Percentiles rank a stretch among this genome's conserved stretches.
Evolutionary conservation across 139 green algal species (phyloP).

Genomic region (Chlorokybus atmophyticus): DNA sequence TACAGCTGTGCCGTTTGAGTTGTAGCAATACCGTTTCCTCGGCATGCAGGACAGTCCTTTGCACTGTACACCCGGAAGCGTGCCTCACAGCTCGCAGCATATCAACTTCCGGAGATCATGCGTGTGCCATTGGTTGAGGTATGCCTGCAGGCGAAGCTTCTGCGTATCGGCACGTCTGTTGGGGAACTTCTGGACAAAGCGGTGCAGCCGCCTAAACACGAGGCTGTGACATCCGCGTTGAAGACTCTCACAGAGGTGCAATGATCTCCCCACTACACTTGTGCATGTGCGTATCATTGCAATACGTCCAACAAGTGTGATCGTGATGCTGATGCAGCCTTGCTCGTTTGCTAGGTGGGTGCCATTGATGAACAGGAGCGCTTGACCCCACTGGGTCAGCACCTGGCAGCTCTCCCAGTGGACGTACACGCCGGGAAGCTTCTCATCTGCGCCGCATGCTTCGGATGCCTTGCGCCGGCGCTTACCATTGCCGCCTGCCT

Average conservation of each 20-base stretch:
- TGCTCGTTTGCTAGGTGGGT: constrained; percentile 10
- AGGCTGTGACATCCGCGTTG: constrained; percentile 6
- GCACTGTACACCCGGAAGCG: constrained; percentile 27
- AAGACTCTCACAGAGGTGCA: constrained; percentile 4
- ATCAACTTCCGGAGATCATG: constrained; percentile 33
- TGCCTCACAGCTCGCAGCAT: background rate
- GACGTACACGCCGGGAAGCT: constrained; percentile 55
- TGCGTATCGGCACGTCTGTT: constrained; percentile 18
- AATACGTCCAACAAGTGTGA: background rate
- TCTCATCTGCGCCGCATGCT: constrained; percentile 29
- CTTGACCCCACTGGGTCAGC: constrained; percentile 67
- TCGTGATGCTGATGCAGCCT: background rate
- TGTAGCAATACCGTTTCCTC: too few relatives aligned
- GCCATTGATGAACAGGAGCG: constrained; percentile 31
- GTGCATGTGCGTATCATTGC: background rate
- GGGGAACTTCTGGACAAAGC: constrained; percentile 19
- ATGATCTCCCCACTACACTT: too few relatives aligned
- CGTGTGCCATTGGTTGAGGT: constrained; percentile 37
- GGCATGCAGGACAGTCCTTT: too few relatives aligned
- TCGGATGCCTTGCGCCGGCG: constrained; percentile 28
- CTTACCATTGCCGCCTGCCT: constrained; percentile 58
- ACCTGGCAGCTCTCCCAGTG: constrained; percentile 59
- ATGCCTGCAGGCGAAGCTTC: constrained; percentile 36
- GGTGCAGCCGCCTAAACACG: constrained; percentile 11
- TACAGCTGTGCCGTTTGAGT: too few relatives aligned